These are phyloP conservation scores for Collybiopsis luxurians DNA, from an alignment of 768 basidiomycete genomes.

Conservation along the genomic window DNA sequence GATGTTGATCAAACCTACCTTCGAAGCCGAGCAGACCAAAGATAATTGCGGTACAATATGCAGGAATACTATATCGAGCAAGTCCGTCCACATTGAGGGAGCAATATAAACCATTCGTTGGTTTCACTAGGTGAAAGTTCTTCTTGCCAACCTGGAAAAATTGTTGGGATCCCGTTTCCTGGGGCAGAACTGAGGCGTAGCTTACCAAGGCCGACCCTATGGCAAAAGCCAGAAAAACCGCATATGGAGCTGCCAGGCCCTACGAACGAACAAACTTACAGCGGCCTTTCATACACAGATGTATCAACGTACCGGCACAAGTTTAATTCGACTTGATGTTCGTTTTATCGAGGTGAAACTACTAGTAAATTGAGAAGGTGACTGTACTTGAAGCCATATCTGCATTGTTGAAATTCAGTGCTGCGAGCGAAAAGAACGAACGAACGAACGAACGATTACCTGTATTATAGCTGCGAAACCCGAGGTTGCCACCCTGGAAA, in stretches of 20 bases:
- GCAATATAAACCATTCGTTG: conserved; percentile 51
- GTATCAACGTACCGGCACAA: background rate
- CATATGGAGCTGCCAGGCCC: conserved; percentile 28
- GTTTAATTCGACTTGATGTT: background rate
- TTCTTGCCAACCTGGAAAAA: conserved; percentile 10
- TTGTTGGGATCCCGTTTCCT: conserved; percentile 13
- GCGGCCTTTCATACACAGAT: background rate
- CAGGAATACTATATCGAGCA: conserved; percentile 33
- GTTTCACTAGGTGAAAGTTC: conserved; percentile 21
- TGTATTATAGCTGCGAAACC: conserved; percentile 40
- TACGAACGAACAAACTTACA: conserved; percentile 7
- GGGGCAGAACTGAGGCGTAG: background rate
- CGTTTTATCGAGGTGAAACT: background rate
- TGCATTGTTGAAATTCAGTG: background rate
- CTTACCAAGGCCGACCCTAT: conserved; percentile 36
- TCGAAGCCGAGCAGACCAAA: conserved; percentile 41
- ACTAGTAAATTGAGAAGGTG: background rate
- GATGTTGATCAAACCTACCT: conserved; percentile 25
- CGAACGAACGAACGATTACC: conserved; percentile 17
- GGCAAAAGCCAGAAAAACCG: conserved; percentile 41
- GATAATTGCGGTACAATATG: conserved; percentile 41
- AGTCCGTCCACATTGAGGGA: conserved; percentile 27
- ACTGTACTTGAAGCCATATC: background rate
- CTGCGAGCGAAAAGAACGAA: background rate
- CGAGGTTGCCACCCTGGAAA: conserved; percentile 37